Conservation (phyloP, 169 alveolate genomes). For the Prorocentrum cordatum region DNA sequence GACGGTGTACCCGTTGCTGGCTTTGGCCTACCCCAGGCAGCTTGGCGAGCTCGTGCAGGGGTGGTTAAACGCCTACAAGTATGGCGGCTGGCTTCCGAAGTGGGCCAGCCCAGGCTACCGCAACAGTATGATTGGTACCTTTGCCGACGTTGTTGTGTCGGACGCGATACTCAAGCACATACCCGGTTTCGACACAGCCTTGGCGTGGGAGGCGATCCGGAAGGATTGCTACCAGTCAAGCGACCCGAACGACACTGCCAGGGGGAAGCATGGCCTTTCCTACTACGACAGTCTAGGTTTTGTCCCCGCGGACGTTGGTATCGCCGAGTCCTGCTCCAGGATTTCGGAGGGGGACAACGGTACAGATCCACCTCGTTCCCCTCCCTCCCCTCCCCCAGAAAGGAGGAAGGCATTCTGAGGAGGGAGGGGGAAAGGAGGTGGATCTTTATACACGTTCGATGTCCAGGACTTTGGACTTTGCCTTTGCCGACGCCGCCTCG, state of each 20-base stretch:
- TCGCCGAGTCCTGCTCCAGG: slow-evolving; percentile 20
- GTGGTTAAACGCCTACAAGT: slow-evolving; percentile 44
- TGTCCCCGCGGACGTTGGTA: slow-evolving; percentile 42
- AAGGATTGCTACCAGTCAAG: slow-evolving; percentile 27
- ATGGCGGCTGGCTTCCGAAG: slow-evolving; percentile 39
- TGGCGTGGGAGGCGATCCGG: slow-evolving; percentile 45
- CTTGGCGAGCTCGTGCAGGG: background rate
- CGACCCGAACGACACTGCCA: background rate
- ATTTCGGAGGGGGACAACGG: too few species aligned
- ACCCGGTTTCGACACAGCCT: slow-evolving; percentile 25
- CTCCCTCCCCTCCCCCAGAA: too few species aligned
- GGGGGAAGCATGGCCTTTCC: background rate
- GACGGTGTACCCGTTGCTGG: slow-evolving; percentile 19
- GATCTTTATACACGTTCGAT: too few species aligned
- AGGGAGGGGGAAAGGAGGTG: too few species aligned
- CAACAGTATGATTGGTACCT: slow-evolving; percentile 40
- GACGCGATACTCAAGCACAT: slow-evolving; percentile 42
- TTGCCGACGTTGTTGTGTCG: slow-evolving; percentile 42
- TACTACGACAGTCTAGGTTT: background rate
- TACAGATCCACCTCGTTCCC: too few species aligned
- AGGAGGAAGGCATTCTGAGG: too few species aligned
- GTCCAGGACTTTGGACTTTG: slow-evolving; percentile 47
- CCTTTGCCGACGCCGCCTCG: slow-evolving; percentile 52
- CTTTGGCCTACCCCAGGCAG: slow-evolving; percentile 35
- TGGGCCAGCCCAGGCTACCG: slow-evolving; percentile 50